Conservation (phyloP, 106 monocot genomes). For the Iris macrosiphon region DNA sequence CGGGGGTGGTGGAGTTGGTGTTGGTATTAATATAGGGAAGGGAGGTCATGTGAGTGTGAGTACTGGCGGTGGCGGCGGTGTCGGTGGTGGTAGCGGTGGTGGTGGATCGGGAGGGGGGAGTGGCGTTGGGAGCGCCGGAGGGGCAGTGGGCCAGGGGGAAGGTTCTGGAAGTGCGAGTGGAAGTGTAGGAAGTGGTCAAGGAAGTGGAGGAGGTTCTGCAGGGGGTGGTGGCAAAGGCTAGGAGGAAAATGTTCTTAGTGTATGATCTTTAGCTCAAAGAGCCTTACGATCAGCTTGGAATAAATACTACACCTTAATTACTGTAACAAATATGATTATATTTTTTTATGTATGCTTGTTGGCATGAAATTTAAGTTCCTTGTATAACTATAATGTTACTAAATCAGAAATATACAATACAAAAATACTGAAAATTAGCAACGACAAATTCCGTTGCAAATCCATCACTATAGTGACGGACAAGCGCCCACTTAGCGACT, state of each 20-base stretch:
- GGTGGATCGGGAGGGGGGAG: constrained; percentile 4
- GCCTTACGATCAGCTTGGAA: no score
- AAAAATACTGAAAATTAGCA: no score
- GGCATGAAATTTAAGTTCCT: no score
- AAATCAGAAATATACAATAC: no score
- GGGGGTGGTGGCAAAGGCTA: constrained; percentile 1
- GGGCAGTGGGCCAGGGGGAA: constrained; percentile 11
- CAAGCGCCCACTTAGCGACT: no score
- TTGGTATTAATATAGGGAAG: constrained; percentile 20
- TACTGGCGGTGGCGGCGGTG: constrained; percentile 1
- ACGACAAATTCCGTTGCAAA: no score
- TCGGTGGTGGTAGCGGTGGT: background rate
- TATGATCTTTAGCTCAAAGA: no score
- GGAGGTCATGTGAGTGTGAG: constrained; percentile 21
- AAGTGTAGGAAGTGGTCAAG: constrained; percentile 2
- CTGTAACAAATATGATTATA: no score
- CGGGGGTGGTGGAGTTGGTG: constrained; percentile 32
- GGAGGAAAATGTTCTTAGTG: background rate
- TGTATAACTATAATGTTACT: no score
- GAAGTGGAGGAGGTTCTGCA: constrained; percentile 3
- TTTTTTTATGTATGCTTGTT: no score
- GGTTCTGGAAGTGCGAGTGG: constrained; percentile 12
- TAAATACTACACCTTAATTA: no score
- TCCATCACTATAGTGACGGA: no score
- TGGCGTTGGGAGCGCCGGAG: constrained; percentile 14